These are phyloP conservation scores for Russula emetica DNA, from an alignment of 768 basidiomycete species.

Conservation along the genomic window DNA sequence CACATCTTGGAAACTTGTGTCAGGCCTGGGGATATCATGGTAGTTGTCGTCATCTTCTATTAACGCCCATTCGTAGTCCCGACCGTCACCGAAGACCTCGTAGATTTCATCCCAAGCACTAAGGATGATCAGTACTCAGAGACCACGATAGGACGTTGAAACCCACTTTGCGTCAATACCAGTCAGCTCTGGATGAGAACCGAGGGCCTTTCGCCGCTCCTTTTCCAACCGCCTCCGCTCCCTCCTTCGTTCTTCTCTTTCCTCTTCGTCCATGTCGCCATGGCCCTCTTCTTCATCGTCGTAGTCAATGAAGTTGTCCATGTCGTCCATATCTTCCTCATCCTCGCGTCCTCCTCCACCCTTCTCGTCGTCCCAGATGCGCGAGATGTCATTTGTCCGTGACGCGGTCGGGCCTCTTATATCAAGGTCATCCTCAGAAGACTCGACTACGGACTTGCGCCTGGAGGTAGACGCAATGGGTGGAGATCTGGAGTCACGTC, in stretches of 20 bases:
- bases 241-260: conserved; percentile 67
- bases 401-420: conserved; percentile 49
- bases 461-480: conserved; percentile 58
- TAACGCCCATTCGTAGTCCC: conserved; percentile 94
- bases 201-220: conserved; percentile 61
- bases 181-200: conserved; percentile 63
- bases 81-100: conserved; percentile 94
- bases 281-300: conserved; percentile 58
- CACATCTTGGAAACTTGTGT: conserved; percentile 85
- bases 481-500: conserved; percentile 66
- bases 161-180: conserved; percentile 83
- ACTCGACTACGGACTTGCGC: conserved; percentile 57
- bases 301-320: conserved; percentile 75
- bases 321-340: conserved; percentile 68
- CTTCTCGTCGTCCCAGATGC: conserved; percentile 82
- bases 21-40: conserved; percentile 57
- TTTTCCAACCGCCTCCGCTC: conserved; percentile 63
- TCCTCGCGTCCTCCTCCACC: conserved; percentile 44
- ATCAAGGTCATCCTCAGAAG: conserved; percentile 72
- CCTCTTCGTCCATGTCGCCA: conserved; percentile 65
- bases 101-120: conserved; percentile 95
- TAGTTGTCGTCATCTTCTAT: conserved; percentile 66
- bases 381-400: conserved; percentile 57
- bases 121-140: conserved; percentile 14
- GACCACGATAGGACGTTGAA: not conserved